phyloP scores from a whole-genome alignment of 192 early-diverging fungal genomes.

The Coemansia nantahalensis region DNA sequence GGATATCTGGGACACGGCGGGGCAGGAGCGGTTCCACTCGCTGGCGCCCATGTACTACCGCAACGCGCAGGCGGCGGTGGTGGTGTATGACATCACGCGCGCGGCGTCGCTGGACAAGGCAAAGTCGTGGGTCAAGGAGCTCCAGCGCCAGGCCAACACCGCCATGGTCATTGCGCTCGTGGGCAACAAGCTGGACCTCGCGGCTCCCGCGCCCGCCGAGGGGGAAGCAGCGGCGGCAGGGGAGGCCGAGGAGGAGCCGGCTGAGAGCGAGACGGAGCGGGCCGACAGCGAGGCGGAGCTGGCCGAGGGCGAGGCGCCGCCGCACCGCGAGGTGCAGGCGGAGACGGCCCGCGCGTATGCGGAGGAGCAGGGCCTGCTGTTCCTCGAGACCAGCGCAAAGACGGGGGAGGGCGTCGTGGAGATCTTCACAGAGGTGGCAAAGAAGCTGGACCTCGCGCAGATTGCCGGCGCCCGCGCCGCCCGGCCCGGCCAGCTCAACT shows the following conservation, averaged over 20 bases:
- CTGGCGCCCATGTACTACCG: conserved; percentile 96
- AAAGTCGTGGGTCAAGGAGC: conserved; percentile 93
- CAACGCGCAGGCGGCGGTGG: conserved; percentile 94
- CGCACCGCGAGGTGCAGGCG: conserved; percentile 61
- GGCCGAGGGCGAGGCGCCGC: conserved; percentile 3
- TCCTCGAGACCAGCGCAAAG: conserved; percentile 88
- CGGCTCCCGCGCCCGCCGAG: too few relatives aligned
- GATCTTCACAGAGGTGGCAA: conserved; percentile 86
- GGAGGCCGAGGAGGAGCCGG: too few relatives aligned
- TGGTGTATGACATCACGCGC: conserved; percentile 93
- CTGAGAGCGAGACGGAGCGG: conserved; percentile 2
- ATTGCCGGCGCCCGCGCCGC: conserved; percentile 29
- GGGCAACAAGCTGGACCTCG: conserved; percentile 94
- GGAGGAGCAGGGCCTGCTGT: conserved; percentile 75
- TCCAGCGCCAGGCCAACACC: conserved; percentile 94
- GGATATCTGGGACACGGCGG: conserved; percentile 92
- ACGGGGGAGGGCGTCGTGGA: conserved; percentile 80
- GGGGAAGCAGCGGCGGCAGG: too few relatives aligned
- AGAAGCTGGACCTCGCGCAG: conserved; percentile 46
- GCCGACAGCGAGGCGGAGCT: conserved; percentile 8
- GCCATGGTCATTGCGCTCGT: conserved; percentile 95
- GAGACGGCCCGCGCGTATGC: conserved; percentile 81
- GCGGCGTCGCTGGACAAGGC: conserved; percentile 86
- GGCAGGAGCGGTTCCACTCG: conserved; percentile 97
- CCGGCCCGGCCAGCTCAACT: conserved; percentile 44